Conservation (phyloP, 345 rosid genomes). For the Gossypium longicalyx region DNA sequence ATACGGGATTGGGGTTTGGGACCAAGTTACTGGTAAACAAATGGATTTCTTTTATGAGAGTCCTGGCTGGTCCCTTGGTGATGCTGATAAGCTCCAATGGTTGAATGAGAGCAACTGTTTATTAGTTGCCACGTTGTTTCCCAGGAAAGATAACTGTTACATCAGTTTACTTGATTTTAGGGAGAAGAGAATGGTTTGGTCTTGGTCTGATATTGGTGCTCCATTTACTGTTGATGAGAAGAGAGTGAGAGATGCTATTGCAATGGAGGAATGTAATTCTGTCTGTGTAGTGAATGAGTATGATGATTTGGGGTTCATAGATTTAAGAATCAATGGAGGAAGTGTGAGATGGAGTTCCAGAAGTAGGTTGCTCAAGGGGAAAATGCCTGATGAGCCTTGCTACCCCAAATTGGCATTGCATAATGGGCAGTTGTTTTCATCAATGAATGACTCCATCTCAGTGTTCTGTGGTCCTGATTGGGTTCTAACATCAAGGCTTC, state of each 20-base stretch:
- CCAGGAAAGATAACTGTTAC: slow-evolving; percentile 92
- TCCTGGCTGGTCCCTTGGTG: slow-evolving; percentile 88
- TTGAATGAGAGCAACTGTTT: slow-evolving; percentile 63
- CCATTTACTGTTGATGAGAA: slow-evolving; percentile 59
- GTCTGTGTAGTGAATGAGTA: slow-evolving; percentile 90
- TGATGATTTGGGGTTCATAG: slow-evolving; percentile 93
- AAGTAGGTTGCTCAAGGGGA: slow-evolving; percentile 79
- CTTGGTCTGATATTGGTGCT: slow-evolving; percentile 83
- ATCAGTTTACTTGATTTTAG: slow-evolving; percentile 88
- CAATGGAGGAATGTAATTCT: slow-evolving; percentile 80
- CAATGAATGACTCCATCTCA: slow-evolving; percentile 87
- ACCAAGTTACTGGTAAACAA: slow-evolving; percentile 76
- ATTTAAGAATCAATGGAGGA: slow-evolving; percentile 59
- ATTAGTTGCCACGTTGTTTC: slow-evolving; percentile 88
- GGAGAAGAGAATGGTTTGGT: slow-evolving; percentile 84
- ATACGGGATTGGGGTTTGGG: slow-evolving; percentile 98
- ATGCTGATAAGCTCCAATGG: slow-evolving; percentile 93
- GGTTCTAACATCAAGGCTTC: slow-evolving; percentile 76
- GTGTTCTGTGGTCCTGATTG: slow-evolving; percentile 89
- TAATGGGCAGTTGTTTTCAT: slow-evolving; percentile 81
- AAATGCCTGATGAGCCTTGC: slow-evolving; percentile 86
- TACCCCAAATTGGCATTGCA: slow-evolving; percentile 84
- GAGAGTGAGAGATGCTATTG: slow-evolving; percentile 89
- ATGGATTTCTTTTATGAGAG: slow-evolving; percentile 83
- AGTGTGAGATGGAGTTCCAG: slow-evolving; percentile 95